A percentile compares a stretch with the other conserved stretches of the same genome.
phyloP scores from a whole-genome alignment of 805 yeast species.

The Pichia membranifaciens region DNA sequence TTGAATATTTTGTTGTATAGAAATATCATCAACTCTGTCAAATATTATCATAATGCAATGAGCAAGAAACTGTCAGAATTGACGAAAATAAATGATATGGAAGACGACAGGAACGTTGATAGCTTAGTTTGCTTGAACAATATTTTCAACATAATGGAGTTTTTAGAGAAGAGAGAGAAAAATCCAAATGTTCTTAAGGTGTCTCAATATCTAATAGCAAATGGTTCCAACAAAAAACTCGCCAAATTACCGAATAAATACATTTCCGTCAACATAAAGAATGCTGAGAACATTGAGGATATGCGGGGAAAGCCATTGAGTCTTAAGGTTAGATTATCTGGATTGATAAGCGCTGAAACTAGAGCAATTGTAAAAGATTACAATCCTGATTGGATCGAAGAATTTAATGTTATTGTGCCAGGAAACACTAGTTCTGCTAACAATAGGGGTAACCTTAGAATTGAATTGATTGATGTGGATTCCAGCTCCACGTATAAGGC shows the following conservation, averaged over 20 bases:
- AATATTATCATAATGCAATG: constrained; percentile 41
- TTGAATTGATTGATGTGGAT: constrained; percentile 21
- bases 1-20: constrained; percentile 56
- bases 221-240: constrained; percentile 1
- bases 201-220: constrained; percentile 13
- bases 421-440: constrained; percentile 6
- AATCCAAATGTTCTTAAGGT: constrained; percentile 13
- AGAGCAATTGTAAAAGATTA: constrained; percentile 52
- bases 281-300: constrained; percentile 30
- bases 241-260: constrained; percentile 14
- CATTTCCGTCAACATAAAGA: constrained; percentile 21
- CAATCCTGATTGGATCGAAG: constrained; percentile 85
- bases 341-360: constrained; percentile 41
- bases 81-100: not conserved
- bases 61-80: constrained; percentile 8
- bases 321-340: constrained; percentile 21
- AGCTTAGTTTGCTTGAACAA: constrained; percentile 29
- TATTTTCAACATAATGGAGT: constrained; percentile 19
- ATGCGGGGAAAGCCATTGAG: constrained; percentile 26
- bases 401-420: constrained; percentile 47
- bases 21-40: constrained; percentile 56
- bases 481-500: constrained; percentile 12
- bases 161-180: constrained; percentile 8
- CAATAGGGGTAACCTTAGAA: constrained; percentile 2
- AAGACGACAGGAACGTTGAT: constrained; percentile 15